Percentiles rank a stretch among this genome's conserved stretches.
These are phyloP conservation scores for Rhodotorula sphaerocarpa DNA, from an alignment of 768 basidiomycete species.

Conservation along the genomic window DNA sequence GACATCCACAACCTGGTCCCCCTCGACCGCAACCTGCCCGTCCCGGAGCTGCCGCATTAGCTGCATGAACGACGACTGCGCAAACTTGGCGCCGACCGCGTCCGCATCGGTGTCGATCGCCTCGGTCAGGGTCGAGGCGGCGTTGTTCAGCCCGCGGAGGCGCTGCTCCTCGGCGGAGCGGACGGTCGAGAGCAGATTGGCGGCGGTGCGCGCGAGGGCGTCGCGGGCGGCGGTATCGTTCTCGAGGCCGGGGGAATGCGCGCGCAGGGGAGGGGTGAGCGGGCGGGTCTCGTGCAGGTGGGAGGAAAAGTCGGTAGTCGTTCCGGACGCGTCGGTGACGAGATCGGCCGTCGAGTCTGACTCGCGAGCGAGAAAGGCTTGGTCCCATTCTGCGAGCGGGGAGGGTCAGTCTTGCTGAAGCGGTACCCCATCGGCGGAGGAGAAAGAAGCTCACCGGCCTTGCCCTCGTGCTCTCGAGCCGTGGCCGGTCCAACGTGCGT, in stretches of 20 bases:
- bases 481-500: neutral
- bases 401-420: neutral
- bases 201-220: slow-evolving; percentile 72
- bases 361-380: slow-evolving; percentile 36
- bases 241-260: slow-evolving; percentile 20
- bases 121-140: neutral
- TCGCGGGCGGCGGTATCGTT: slow-evolving; percentile 45
- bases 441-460: neutral
- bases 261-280: slow-evolving; percentile 19
- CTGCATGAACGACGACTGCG: slow-evolving; percentile 70
- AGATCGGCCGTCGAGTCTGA: slow-evolving; percentile 13
- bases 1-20: slow-evolving; percentile 61
- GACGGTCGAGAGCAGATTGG: slow-evolving; percentile 65
- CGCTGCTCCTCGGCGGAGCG: slow-evolving; percentile 18
- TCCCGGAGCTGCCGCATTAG: slow-evolving; percentile 80
- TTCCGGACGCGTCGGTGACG: neutral
- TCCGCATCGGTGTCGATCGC: slow-evolving; percentile 41
- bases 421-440: neutral
- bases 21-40: slow-evolving; percentile 65
- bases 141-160: neutral
- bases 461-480: neutral
- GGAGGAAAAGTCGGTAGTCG: slow-evolving; percentile 1
- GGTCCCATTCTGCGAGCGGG: slow-evolving; percentile 33
- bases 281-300: slow-evolving; percentile 21
- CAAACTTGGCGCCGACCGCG: slow-evolving; percentile 74